Percentiles rank a stretch among this genome's conserved stretches.
These are phyloP conservation scores for Coemansia sp. DNA, from an alignment of 192 early-diverging fungal species.

Conservation along the genomic window DNA sequence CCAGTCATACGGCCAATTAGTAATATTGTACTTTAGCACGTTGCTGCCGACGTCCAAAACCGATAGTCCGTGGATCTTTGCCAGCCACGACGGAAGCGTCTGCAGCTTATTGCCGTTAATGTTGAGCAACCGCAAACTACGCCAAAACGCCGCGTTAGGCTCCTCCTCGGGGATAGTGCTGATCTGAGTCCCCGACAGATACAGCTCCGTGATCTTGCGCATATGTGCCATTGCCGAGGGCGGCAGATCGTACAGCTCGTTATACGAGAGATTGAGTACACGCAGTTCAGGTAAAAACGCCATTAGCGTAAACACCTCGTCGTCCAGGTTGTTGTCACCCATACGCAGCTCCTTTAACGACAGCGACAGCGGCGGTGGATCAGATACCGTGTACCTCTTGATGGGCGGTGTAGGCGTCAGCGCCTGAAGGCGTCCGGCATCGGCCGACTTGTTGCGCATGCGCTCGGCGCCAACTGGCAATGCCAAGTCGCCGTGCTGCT, in stretches of 20 bases:
- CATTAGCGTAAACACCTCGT: slow-evolving; percentile 79
- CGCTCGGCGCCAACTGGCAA: slow-evolving; percentile 13
- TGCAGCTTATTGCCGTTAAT: slow-evolving; percentile 91
- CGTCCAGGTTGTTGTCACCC: slow-evolving; percentile 84
- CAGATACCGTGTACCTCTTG: slow-evolving; percentile 57
- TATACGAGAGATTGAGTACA: slow-evolving; percentile 83
- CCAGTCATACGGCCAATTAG: slow-evolving; percentile 96
- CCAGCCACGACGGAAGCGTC: slow-evolving; percentile 89
- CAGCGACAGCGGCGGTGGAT: slow-evolving; percentile 60
- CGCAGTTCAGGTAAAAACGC: slow-evolving; percentile 74
- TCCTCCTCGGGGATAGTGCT: slow-evolving; percentile 84
- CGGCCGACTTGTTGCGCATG: slow-evolving; percentile 48
- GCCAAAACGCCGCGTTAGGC: slow-evolving; percentile 70
- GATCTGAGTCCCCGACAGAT: slow-evolving; percentile 85
- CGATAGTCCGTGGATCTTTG: slow-evolving; percentile 77
- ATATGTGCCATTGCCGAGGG: slow-evolving; percentile 72
- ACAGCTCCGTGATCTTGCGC: slow-evolving; percentile 74
- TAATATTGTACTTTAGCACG: slow-evolving; percentile 88
- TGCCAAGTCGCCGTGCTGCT: not conserved
- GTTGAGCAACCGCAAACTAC: slow-evolving; percentile 71
- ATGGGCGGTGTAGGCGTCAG: slow-evolving; percentile 27
- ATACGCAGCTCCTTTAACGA: slow-evolving; percentile 68
- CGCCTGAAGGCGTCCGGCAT: slow-evolving; percentile 34
- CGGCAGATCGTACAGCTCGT: slow-evolving; percentile 80
- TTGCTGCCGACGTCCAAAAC: slow-evolving; percentile 90